A percentile compares a stretch with the other conserved stretches of the same genome.
Evolutionary conservation across 2,329 filamentous ascomycete species (phyloP).

Genomic region (Pseudopithomyces chartarum): DNA sequence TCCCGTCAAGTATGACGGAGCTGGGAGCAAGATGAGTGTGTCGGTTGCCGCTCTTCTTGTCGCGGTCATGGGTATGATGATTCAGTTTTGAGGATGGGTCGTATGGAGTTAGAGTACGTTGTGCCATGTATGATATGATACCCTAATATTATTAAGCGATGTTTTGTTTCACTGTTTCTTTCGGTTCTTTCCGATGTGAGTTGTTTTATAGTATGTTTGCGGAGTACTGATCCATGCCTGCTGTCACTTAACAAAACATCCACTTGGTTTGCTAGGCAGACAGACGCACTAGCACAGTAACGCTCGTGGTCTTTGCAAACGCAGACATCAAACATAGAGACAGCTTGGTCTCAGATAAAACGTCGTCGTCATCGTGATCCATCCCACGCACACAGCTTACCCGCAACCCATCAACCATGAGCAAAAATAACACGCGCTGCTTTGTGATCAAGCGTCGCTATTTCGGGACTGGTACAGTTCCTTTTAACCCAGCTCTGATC

Average conservation of each 20-base stretch:
- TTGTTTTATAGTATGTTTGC: too few relatives aligned
- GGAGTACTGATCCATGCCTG: too few relatives aligned
- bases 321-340: too few relatives aligned
- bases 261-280: too few relatives aligned
- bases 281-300: too few relatives aligned
- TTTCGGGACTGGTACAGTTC: background rate
- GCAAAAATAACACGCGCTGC: background rate
- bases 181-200: too few relatives aligned
- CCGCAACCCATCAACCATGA: background rate
- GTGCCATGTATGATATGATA: background rate
- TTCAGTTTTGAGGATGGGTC: background rate
- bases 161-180: too few relatives aligned
- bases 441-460: background rate
- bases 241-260: too few relatives aligned
- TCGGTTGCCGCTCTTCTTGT: constrained; percentile 8
- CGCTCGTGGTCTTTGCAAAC: too few relatives aligned
- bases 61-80: constrained; percentile 10
- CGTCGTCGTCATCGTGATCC: too few relatives aligned
- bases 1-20: background rate
- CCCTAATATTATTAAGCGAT: background rate
- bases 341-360: too few relatives aligned
- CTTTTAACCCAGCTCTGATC: background rate
- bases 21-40: constrained; percentile 2
- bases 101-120: background rate
- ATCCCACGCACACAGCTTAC: background rate